A percentile compares a stretch with the other conserved stretches of the same genome.
Evolutionary conservation across 495 filamentous ascomycete species (phyloP).

Genomic region (Penicillium crystallinum): DNA sequence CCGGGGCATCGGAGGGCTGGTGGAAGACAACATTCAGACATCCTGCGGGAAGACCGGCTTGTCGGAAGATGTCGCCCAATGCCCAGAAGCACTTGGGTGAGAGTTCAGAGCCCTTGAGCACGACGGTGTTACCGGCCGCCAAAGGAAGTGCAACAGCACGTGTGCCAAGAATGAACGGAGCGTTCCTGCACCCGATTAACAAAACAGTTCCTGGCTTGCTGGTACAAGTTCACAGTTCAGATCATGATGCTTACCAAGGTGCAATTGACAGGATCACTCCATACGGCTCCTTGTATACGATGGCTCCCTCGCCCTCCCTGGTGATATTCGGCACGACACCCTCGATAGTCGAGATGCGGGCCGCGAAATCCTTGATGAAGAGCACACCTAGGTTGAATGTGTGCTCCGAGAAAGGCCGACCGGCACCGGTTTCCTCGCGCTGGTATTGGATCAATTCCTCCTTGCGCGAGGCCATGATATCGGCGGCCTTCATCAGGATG

Average conservation of each 20-base stretch:
- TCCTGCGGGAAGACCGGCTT: constrained; percentile 65
- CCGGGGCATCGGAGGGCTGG: constrained; percentile 46
- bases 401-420: constrained; percentile 44
- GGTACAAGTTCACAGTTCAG: neutral
- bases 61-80: constrained; percentile 61
- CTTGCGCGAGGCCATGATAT: constrained; percentile 54
- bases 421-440: constrained; percentile 62
- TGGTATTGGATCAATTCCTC: constrained; percentile 59
- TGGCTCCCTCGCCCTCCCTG: constrained; percentile 49
- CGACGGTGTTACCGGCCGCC: constrained; percentile 71
- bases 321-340: constrained; percentile 54
- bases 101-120: constrained; percentile 74
- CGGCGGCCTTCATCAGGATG: constrained; percentile 64
- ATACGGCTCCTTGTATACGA: constrained; percentile 72
- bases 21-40: constrained; percentile 54
- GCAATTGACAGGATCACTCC: constrained; percentile 78
- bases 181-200: constrained; percentile 44
- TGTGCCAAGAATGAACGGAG: constrained; percentile 58
- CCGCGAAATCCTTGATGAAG: constrained; percentile 64
- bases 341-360: constrained; percentile 52
- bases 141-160: constrained; percentile 70
- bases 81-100: constrained; percentile 72
- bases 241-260: constrained; percentile 58
- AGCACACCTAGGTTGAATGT: constrained; percentile 54
- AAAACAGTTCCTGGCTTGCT: constrained; percentile 1